Percentiles rank a stretch among this genome's conserved stretches.
phyloP scores from a whole-genome alignment of 2,329 filamentous ascomycete genomes.

The Pleomassaria siparia region DNA sequence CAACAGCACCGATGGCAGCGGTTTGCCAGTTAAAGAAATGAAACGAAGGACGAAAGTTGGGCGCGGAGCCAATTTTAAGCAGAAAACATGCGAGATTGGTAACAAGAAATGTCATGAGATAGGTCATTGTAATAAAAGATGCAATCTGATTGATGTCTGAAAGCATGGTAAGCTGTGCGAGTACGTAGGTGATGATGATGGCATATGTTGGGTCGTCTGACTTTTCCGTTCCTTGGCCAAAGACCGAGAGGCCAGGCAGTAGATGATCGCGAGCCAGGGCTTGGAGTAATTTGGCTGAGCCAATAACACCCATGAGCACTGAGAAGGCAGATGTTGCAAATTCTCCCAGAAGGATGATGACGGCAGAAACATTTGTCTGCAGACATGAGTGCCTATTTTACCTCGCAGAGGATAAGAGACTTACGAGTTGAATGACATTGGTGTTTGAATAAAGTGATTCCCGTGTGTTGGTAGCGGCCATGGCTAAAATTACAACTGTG shows the following conservation, averaged over 20 bases:
- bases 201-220: slow-evolving; percentile 76
- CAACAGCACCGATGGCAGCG: slow-evolving; percentile 71
- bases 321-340: slow-evolving; percentile 84
- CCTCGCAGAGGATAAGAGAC: not conserved
- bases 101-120: slow-evolving; percentile 88
- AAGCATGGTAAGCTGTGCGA: slow-evolving; percentile 78
- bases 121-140: slow-evolving; percentile 87
- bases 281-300: slow-evolving; percentile 80
- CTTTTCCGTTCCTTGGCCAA: slow-evolving; percentile 71
- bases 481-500: slow-evolving; percentile 72
- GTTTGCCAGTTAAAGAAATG: slow-evolving; percentile 89
- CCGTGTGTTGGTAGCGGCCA: slow-evolving; percentile 75
- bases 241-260: slow-evolving; percentile 72
- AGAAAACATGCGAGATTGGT: slow-evolving; percentile 87
- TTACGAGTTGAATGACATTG: slow-evolving; percentile 74
- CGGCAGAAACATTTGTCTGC: slow-evolving; percentile 71
- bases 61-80: slow-evolving; percentile 81
- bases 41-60: slow-evolving; percentile 86
- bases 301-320: slow-evolving; percentile 82
- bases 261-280: slow-evolving; percentile 78
- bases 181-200: slow-evolving; percentile 71
- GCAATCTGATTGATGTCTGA: slow-evolving; percentile 86
- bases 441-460: slow-evolving; percentile 72
- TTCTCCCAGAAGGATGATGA: slow-evolving; percentile 76
- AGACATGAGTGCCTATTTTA: not conserved